Conservation (phyloP, 2,329 filamentous ascomycete genomes). For the Cryphonectria naterciae region DNA sequence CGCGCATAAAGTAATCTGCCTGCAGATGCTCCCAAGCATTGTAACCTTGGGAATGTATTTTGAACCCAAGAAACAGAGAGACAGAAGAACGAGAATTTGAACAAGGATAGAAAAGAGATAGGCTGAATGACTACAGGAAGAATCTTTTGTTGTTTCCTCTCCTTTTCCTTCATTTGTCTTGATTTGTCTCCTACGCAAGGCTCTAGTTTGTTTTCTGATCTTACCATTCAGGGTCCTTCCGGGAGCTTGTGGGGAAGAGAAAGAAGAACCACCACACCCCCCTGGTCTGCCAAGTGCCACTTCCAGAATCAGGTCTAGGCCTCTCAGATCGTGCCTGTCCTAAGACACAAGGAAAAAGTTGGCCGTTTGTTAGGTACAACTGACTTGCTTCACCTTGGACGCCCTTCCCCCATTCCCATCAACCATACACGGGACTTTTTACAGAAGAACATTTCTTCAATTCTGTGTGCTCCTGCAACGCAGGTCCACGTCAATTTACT, state of each 20-base stretch:
- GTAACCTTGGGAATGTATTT: neutral
- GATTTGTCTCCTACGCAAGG: neutral
- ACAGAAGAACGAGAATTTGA: neutral
- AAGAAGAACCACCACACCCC: neutral
- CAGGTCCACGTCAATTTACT: neutral
- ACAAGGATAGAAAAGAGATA: neutral
- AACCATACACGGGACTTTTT: neutral
- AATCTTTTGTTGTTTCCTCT: neutral
- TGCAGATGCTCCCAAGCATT: neutral
- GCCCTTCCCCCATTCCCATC: neutral
- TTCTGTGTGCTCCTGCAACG: neutral
- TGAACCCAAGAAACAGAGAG: neutral
- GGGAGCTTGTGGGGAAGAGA: neutral
- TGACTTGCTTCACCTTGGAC: neutral
- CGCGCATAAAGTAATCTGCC: neutral
- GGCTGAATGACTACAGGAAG: neutral
- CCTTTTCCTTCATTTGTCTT: no score
- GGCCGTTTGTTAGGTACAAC: neutral
- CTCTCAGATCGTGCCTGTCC: constrained; percentile 1
- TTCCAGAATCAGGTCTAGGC: neutral
- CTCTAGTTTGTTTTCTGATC: neutral
- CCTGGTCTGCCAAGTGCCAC: neutral
- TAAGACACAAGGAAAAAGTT: neutral
- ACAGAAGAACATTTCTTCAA: neutral
- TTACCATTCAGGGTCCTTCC: neutral